Evolutionary conservation across 2,329 filamentous ascomycete species (phyloP).

Genomic region (Colletotrichum sp.): DNA sequence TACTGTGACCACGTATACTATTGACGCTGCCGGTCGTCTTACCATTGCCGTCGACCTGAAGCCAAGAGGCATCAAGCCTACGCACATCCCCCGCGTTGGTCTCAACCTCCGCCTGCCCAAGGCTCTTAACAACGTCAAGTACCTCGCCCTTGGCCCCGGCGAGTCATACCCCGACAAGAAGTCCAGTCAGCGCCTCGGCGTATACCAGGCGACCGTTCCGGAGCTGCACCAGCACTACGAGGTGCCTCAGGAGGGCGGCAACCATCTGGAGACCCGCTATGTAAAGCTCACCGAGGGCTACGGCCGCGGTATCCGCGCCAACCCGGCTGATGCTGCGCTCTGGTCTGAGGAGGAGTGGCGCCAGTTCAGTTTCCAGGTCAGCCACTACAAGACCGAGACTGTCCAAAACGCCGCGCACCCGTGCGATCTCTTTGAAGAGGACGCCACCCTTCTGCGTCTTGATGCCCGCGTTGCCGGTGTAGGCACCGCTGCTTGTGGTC

Average conservation of each 20-base stretch:
- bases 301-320: conserved; percentile 33
- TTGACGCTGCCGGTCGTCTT: conserved; percentile 50
- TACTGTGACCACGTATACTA: conserved; percentile 54
- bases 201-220: conserved; percentile 48
- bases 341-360: conserved; percentile 36
- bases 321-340: conserved; percentile 28
- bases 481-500: conserved; percentile 54
- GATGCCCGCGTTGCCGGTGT: conserved; percentile 54
- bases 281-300: conserved; percentile 41
- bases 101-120: conserved; percentile 58
- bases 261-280: conserved; percentile 66
- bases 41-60: conserved; percentile 48
- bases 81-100: conserved; percentile 66
- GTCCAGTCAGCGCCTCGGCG: conserved; percentile 56
- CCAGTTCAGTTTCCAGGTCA: conserved; percentile 60
- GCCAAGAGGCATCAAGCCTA: conserved; percentile 54
- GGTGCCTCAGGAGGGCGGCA: conserved; percentile 72
- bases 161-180: conserved; percentile 71
- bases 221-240: conserved; percentile 66
- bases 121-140: conserved; percentile 52
- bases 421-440: conserved; percentile 60
- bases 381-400: conserved; percentile 55
- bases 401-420: conserved; percentile 68
- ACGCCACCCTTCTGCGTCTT: conserved; percentile 47
- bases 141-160: conserved; percentile 68